Evolutionary conservation across 2,329 filamentous ascomycete species (phyloP).

Genomic region (Eurotiales sp.): DNA sequence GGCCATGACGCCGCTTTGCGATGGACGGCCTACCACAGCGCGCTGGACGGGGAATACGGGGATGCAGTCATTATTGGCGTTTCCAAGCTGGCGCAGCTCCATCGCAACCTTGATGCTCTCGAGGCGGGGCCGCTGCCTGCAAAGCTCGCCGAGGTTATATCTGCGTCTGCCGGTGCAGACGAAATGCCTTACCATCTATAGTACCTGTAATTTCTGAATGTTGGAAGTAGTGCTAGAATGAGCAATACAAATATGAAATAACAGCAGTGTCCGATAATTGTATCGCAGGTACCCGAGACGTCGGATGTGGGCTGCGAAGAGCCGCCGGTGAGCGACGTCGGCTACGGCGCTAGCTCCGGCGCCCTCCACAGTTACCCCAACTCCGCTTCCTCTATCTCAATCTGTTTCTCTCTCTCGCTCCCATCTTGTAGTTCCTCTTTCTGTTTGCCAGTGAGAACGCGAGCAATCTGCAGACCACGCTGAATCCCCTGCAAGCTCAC

Average conservation of each 20-base stretch:
- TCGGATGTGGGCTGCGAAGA: neutral
- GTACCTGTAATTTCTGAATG: too few species aligned
- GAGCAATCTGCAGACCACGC: too few species aligned
- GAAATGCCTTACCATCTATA: too few species aligned
- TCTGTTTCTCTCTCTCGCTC: neutral
- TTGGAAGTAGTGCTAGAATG: too few species aligned
- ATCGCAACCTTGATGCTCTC: neutral
- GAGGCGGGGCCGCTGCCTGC: conserved; percentile 3
- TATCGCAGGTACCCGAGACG: too few species aligned
- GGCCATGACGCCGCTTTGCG: conserved; percentile 6
- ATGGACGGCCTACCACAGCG: conserved; percentile 1
- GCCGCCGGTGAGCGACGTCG: neutral
- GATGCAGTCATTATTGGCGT: neutral
- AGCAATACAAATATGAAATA: too few species aligned
- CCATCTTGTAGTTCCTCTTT: neutral
- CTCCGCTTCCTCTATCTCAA: neutral
- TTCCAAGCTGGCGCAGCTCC: neutral
- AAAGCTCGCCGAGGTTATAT: too few species aligned
- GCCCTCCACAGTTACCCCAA: neutral
- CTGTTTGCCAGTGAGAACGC: too few species aligned
- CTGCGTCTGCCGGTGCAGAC: too few species aligned
- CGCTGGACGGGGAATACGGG: conserved; percentile 2
- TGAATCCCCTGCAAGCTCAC: too few species aligned
- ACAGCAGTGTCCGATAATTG: too few species aligned
- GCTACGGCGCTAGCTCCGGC: neutral